A percentile compares a stretch with the other conserved stretches of the same genome.
phyloP scores from a whole-genome alignment of 2,329 filamentous ascomycete genomes.

The Aspergillus novofumigatus region DNA sequence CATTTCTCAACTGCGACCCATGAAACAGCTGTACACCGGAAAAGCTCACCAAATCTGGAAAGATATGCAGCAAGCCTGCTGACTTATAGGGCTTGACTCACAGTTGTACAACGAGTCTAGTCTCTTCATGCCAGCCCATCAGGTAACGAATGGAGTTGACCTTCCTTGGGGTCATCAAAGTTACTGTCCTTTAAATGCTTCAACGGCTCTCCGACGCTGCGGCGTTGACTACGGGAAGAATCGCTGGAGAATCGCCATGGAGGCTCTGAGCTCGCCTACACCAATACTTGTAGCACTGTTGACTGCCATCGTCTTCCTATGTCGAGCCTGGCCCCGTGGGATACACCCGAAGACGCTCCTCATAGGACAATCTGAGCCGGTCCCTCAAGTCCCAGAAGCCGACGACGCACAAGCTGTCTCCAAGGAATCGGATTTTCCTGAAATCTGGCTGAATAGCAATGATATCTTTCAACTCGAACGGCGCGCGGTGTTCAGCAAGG shows the following conservation, averaged over 20 bases:
- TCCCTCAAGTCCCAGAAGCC: neutral
- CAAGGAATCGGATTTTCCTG: constrained; percentile 41
- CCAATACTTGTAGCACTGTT: constrained; percentile 8
- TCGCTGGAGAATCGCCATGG: neutral
- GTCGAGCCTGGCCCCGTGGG: constrained; percentile 4
- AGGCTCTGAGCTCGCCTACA: neutral
- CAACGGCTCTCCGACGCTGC: neutral
- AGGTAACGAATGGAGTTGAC: no score
- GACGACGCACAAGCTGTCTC: constrained; percentile 18
- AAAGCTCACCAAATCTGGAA: constrained; percentile 16
- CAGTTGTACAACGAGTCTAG: no score
- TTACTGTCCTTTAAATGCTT: neutral
- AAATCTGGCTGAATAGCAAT: constrained; percentile 35
- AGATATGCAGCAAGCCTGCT: neutral
- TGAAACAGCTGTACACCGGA: constrained; percentile 6
- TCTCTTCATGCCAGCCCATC: no score
- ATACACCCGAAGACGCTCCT: neutral
- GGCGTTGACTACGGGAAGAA: no score
- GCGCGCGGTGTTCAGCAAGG: constrained; percentile 49
- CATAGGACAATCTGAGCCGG: neutral
- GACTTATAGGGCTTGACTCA: neutral
- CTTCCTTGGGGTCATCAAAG: no score
- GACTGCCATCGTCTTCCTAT: constrained; percentile 7
- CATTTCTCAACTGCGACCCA: no score
- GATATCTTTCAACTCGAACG: constrained; percentile 47